Percentiles rank a stretch among this genome's conserved stretches.
These are phyloP conservation scores for Picea sitchensis DNA, from an alignment of 75 land plant genomes.

Conservation along the genomic window DNA sequence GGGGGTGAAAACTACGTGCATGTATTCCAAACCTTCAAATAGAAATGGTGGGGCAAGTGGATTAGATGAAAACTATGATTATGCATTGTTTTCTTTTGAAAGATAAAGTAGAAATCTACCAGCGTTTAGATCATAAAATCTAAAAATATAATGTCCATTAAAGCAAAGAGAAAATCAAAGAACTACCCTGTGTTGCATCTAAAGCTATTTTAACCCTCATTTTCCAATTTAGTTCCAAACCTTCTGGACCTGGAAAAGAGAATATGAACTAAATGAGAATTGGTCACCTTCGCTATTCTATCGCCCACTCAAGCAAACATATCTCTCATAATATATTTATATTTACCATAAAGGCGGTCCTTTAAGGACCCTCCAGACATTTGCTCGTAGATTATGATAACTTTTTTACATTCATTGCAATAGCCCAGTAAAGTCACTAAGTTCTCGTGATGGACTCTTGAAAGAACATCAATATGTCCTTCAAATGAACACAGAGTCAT, in stretches of 20 bases:
- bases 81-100: no score
- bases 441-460: slow-evolving; percentile 19
- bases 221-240: slow-evolving; percentile 1
- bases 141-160: no score
- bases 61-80: background rate
- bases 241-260: background rate
- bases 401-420: slow-evolving; percentile 24
- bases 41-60: no score
- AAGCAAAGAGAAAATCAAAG: background rate
- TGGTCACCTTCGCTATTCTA: background rate
- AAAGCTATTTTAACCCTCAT: slow-evolving; percentile 7
- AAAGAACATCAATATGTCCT: slow-evolving; percentile 16
- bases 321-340: background rate
- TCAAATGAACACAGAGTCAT: background rate
- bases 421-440: slow-evolving; percentile 34
- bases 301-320: background rate
- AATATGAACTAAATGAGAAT: background rate
- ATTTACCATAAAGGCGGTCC: slow-evolving; percentile 39
- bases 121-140: background rate
- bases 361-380: slow-evolving; percentile 28
- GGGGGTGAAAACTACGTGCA: slow-evolving; percentile 15
- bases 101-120: no score
- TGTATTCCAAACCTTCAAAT: slow-evolving; percentile 6
- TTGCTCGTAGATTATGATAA: slow-evolving; percentile 52
- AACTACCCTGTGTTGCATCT: background rate